Percentiles rank a stretch among this genome's conserved stretches.
These are phyloP conservation scores for Diaporthe vexans DNA, from an alignment of 2,329 filamentous ascomycete genomes.

Conservation along the genomic window DNA sequence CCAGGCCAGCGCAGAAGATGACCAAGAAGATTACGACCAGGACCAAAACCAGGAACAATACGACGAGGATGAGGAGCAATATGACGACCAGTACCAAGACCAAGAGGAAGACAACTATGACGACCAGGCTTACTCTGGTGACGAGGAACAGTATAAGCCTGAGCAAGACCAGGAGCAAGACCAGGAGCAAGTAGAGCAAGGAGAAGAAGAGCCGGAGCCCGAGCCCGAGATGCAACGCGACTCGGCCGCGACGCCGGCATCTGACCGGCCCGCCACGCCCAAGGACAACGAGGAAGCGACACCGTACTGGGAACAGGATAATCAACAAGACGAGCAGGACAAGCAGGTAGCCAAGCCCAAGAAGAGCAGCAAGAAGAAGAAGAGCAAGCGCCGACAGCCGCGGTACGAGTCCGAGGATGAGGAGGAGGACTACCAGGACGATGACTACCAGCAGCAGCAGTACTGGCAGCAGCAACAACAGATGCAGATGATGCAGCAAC, in stretches of 20 bases:
- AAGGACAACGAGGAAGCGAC: conserved; percentile 49
- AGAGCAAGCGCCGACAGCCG: conserved; percentile 41
- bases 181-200: conserved; percentile 42
- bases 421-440: conserved; percentile 43
- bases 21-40: conserved; percentile 38
- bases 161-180: conserved; percentile 43
- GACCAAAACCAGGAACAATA: conserved; percentile 36
- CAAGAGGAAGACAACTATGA: conserved; percentile 41
- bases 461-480: conserved; percentile 45
- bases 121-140: conserved; percentile 35
- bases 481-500: conserved; percentile 49
- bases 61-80: conserved; percentile 40
- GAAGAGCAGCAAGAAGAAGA: conserved; percentile 44
- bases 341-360: conserved; percentile 45
- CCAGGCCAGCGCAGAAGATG: conserved; percentile 35
- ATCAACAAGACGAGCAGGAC: conserved; percentile 45
- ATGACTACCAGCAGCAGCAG: conserved; percentile 44
- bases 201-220: conserved; percentile 62
- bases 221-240: conserved; percentile 73
- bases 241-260: conserved; percentile 53
- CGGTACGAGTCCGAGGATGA: conserved; percentile 37
- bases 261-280: conserved; percentile 50
- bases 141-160: conserved; percentile 43
- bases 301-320: conserved; percentile 48
- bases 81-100: conserved; percentile 32